Evolutionary conservation across 192 early-diverging fungal genomes (phyloP).

Genomic region (Piromyces finnis): DNA sequence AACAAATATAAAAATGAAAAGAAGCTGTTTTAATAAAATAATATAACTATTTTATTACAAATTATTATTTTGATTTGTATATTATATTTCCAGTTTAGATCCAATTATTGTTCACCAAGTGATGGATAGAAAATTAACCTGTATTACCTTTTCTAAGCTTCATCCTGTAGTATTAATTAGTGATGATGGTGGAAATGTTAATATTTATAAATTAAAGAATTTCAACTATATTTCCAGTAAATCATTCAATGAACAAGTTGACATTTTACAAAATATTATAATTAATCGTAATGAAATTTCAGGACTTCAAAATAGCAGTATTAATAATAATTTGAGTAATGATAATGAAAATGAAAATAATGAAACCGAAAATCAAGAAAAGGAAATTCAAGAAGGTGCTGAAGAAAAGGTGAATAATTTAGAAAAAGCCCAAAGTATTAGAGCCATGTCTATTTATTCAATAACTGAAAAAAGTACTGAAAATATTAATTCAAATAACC

Average conservation of each 20-base stretch:
- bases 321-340: not conserved
- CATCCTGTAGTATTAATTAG: slow-evolving; percentile 27
- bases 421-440: no score
- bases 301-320: not conserved
- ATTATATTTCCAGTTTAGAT: slow-evolving; percentile 15
- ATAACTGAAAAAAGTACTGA: not conserved
- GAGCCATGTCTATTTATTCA: no score
- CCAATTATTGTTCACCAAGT: slow-evolving; percentile 34
- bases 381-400: not conserved
- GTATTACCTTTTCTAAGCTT: slow-evolving; percentile 24
- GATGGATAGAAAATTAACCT: slow-evolving; percentile 29
- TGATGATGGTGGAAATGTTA: slow-evolving; percentile 37
- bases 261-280: not conserved
- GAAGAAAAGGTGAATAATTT: no score
- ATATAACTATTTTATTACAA: no score
- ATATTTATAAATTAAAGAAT: slow-evolving; percentile 24
- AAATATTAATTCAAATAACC: not conserved
- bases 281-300: not conserved
- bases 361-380: not conserved
- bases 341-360: no score
- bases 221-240: not conserved
- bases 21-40: no score
- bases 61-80: no score
- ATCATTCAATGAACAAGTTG: not conserved
- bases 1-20: no score